A percentile compares a stretch with the other conserved stretches of the same genome.
These are phyloP conservation scores for Scedosporium minutisporum DNA, from an alignment of 2,329 filamentous ascomycete genomes.

Conservation along the genomic window DNA sequence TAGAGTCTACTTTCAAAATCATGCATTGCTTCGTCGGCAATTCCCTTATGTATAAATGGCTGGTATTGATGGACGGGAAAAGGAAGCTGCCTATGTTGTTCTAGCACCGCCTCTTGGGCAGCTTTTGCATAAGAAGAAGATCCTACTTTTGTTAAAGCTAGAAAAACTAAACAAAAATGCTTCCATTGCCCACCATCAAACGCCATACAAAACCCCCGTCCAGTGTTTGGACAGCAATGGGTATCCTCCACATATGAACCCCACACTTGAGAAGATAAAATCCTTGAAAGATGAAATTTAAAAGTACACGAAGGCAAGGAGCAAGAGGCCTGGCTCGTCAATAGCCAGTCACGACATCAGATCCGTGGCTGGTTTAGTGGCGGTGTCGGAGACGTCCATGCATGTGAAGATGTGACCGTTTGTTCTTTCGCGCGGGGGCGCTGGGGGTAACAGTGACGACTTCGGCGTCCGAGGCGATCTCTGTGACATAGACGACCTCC, in stretches of 20 bases:
- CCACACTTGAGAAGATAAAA: not conserved
- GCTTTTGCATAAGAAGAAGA: not conserved
- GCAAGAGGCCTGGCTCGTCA: not conserved
- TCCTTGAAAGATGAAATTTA: not conserved
- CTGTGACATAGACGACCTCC: slow-evolving; percentile 42
- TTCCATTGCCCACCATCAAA: not conserved
- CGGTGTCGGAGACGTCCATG: slow-evolving; percentile 13
- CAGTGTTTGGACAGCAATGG: not conserved
- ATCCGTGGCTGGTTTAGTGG: not conserved
- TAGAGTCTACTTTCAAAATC: not conserved
- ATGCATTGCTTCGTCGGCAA: not conserved
- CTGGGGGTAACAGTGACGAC: slow-evolving; percentile 30
- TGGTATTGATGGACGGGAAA: not conserved
- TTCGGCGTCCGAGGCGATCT: slow-evolving; percentile 23
- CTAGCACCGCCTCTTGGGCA: not conserved
- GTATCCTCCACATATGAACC: not conserved
- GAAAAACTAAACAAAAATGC: not conserved
- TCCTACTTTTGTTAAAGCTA: not conserved
- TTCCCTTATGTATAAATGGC: not conserved
- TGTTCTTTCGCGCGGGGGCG: slow-evolving; percentile 16
- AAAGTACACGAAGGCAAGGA: not conserved
- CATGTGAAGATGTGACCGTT: slow-evolving; percentile 30
- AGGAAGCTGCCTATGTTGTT: not conserved
- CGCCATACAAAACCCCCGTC: not conserved
- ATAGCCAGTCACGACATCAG: not conserved